These are phyloP conservation scores for Lentinula detonsa DNA, from an alignment of 768 basidiomycete species.

Conservation along the genomic window DNA sequence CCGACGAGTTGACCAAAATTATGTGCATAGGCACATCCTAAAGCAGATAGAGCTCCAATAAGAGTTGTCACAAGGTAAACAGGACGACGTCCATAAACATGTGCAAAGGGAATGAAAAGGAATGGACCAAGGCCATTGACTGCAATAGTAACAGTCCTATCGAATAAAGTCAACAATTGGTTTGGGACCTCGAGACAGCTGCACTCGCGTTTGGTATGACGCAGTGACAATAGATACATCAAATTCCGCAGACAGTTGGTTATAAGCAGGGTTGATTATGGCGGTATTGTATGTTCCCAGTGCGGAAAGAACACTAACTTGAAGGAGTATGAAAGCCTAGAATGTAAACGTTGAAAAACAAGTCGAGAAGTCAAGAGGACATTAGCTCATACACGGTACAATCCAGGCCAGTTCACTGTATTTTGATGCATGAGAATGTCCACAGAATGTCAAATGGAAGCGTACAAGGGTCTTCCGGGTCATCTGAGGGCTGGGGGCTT, in stretches of 20 bases:
- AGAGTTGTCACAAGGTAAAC: not conserved
- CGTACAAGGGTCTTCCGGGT: conserved; percentile 3
- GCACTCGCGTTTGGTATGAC: conserved; percentile 1
- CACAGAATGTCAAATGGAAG: not conserved
- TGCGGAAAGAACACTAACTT: not conserved
- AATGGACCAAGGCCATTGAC: conserved; percentile 1
- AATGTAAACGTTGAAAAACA: not conserved
- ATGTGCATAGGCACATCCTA: conserved; percentile 1
- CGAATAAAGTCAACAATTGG: not conserved
- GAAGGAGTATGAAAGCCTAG: conserved; percentile 1
- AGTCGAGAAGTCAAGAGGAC: not conserved
- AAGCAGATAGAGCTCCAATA: not conserved
- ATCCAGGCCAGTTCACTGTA: not conserved
- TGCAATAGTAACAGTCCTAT: not conserved
- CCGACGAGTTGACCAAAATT: conserved; percentile 3
- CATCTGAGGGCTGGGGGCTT: conserved; percentile 1
- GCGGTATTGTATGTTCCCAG: conserved; percentile 2
- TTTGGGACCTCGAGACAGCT: not conserved
- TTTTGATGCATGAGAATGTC: not conserved
- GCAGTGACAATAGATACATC: conserved; percentile 1
- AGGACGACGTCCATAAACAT: conserved; percentile 1
- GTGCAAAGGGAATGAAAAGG: conserved; percentile 2
- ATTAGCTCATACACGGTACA: not conserved
- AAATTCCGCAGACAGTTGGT: not conserved
- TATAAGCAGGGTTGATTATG: not conserved